Conservation (phyloP, 805 yeast genomes). For the Cyberlindnera sargentensis region DNA sequence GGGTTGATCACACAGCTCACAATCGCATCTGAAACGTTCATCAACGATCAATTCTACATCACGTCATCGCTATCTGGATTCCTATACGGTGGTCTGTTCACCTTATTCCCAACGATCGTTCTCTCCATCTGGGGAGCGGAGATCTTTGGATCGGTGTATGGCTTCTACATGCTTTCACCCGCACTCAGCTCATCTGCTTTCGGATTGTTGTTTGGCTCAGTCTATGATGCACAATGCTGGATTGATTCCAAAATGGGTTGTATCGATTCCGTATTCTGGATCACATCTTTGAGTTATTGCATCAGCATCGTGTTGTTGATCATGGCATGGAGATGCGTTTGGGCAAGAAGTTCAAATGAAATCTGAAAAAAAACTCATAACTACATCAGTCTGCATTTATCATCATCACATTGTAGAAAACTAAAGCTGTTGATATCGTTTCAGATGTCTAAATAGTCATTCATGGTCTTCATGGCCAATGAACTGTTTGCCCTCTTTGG, state of each 20-base stretch:
- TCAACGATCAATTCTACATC: slow-evolving; percentile 15
- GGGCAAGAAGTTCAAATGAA: slow-evolving; percentile 8
- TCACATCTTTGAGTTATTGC: slow-evolving; percentile 9
- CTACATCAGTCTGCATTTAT: not conserved
- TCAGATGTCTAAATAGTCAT: slow-evolving; percentile 19
- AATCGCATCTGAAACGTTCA: slow-evolving; percentile 19
- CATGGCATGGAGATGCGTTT: slow-evolving; percentile 18
- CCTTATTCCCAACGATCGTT: slow-evolving; percentile 78
- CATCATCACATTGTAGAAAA: not conserved
- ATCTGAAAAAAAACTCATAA: not conserved
- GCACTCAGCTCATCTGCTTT: slow-evolving; percentile 70
- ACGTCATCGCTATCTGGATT: slow-evolving; percentile 54
- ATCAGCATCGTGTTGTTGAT: slow-evolving; percentile 8
- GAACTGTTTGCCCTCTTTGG: slow-evolving; percentile 18
- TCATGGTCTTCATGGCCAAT: slow-evolving; percentile 14
- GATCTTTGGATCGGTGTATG: slow-evolving; percentile 89
- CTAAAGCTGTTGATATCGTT: not conserved
- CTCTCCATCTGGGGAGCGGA: slow-evolving; percentile 85
- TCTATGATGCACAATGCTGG: slow-evolving; percentile 40
- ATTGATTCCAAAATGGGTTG: slow-evolving; percentile 2
- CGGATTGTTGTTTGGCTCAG: slow-evolving; percentile 62
- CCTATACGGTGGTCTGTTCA: slow-evolving; percentile 77
- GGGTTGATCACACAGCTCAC: slow-evolving; percentile 32
- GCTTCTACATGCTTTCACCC: slow-evolving; percentile 81
- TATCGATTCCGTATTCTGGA: slow-evolving; percentile 16